A percentile compares a stretch with the other conserved stretches of the same genome.
Evolutionary conservation across 768 basidiomycete genomes (phyloP).

Genomic region (Amanita rubescens): DNA sequence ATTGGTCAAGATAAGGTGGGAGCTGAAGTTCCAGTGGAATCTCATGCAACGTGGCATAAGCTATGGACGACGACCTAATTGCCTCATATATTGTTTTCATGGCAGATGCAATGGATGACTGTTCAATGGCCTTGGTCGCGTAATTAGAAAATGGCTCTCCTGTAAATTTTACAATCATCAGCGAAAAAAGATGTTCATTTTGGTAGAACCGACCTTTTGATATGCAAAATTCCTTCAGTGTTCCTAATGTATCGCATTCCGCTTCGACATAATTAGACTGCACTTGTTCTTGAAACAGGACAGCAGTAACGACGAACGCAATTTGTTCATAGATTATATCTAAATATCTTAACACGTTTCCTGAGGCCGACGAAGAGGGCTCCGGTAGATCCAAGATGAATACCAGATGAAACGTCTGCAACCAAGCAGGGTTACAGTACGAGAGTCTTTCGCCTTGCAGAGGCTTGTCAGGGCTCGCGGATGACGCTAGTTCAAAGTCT

Average conservation of each 20-base stretch:
- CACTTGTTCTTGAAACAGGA: constrained; percentile 88
- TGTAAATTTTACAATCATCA: constrained; percentile 21
- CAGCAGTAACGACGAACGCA: constrained; percentile 85
- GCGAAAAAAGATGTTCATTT: constrained; percentile 7
- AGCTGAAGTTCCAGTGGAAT: constrained; percentile 83
- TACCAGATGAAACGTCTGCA: constrained; percentile 80
- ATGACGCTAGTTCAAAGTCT: constrained; percentile 20
- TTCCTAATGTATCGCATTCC: constrained; percentile 66
- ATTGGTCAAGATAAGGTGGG: constrained; percentile 68
- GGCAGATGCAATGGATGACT: constrained; percentile 68
- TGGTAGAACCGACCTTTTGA: constrained; percentile 42
- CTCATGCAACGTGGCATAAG: constrained; percentile 70
- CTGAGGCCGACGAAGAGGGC: constrained; percentile 76
- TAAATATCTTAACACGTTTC: constrained; percentile 71
- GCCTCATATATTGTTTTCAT: constrained; percentile 77
- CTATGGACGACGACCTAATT: constrained; percentile 68
- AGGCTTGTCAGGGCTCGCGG: constrained; percentile 21
- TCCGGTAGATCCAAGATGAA: constrained; percentile 86
- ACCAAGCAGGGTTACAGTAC: constrained; percentile 34
- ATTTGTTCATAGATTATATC: constrained; percentile 87
- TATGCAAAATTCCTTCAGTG: constrained; percentile 64
- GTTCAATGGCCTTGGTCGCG: constrained; percentile 47
- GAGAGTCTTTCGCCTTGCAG: constrained; percentile 28
- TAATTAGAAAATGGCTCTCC: constrained; percentile 56
- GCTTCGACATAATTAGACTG: constrained; percentile 77